These are phyloP conservation scores for Bolboschoenoplectus hybrid DNA, from an alignment of 202 grass and related monocot species.

Conservation along the genomic window DNA sequence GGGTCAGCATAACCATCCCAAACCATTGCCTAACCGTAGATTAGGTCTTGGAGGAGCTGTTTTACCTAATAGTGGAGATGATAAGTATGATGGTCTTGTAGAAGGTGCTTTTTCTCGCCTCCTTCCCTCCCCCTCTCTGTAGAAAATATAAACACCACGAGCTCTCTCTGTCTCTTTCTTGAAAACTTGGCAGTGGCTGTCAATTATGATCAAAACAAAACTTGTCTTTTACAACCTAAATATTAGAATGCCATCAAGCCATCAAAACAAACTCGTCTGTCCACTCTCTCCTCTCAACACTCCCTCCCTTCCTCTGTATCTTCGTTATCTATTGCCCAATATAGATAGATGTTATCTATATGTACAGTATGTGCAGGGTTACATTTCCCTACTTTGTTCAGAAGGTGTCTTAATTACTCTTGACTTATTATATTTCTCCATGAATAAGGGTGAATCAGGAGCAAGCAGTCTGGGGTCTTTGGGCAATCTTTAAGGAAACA, in stretches of 20 bases:
- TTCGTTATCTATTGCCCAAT: background rate
- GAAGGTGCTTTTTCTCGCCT: constrained; percentile 1
- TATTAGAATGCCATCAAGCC: background rate
- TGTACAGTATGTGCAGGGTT: background rate
- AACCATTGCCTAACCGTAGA: constrained; percentile 70
- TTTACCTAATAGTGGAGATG: constrained; percentile 62
- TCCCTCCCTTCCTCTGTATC: background rate
- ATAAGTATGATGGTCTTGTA: constrained; percentile 63
- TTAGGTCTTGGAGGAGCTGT: constrained; percentile 54
- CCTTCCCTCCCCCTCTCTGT: background rate
- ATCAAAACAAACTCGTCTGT: background rate
- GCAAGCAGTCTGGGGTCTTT: background rate
- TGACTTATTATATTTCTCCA: too few species aligned
- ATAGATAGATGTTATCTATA: background rate
- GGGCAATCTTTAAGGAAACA: constrained; percentile 9
- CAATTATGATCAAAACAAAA: background rate
- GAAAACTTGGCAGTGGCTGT: background rate
- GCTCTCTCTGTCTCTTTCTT: background rate
- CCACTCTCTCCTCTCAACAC: background rate
- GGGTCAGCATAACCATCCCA: constrained; percentile 85
- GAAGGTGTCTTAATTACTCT: background rate
- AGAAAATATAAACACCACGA: constrained; percentile 6
- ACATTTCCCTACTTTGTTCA: constrained; percentile 22
- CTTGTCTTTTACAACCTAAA: background rate
- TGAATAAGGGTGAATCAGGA: background rate